A percentile compares a stretch with the other conserved stretches of the same genome.
Evolutionary conservation across 345 rosid genomes (phyloP).

Genomic region (Moricandia arvensis): DNA sequence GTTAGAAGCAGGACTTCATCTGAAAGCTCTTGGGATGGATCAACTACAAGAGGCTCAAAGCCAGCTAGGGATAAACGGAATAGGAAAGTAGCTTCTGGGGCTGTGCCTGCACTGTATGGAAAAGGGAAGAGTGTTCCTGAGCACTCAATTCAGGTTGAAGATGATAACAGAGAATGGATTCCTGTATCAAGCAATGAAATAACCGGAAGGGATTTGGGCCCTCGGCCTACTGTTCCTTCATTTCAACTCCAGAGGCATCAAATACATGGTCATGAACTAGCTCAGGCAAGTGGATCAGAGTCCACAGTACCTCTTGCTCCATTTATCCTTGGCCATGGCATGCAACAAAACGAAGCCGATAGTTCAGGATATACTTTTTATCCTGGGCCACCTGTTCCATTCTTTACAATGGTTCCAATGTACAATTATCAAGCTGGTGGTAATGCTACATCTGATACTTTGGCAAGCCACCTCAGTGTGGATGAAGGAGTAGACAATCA

Average conservation of each 20-base stretch:
- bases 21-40: constrained; percentile 90
- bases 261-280: constrained; percentile 58
- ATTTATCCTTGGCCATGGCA: constrained; percentile 55
- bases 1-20: constrained; percentile 74
- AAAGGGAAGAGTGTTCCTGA: constrained; percentile 70
- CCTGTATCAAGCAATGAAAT: constrained; percentile 45
- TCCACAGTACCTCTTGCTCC: constrained; percentile 62
- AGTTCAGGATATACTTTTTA: constrained; percentile 65
- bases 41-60: constrained; percentile 59
- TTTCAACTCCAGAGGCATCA: constrained; percentile 62
- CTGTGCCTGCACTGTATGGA: constrained; percentile 45
- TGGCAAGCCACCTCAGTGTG: constrained; percentile 50
- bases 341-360: constrained; percentile 61
- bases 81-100: constrained; percentile 50
- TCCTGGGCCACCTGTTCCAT: constrained; percentile 82
- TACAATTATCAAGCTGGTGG: constrained; percentile 53
- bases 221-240: constrained; percentile 49
- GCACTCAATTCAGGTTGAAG: constrained; percentile 62
- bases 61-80: constrained; percentile 63
- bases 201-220: constrained; percentile 51
- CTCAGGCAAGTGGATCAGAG: constrained; percentile 67
- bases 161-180: constrained; percentile 67
- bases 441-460: constrained; percentile 49
- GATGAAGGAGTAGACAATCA: constrained; percentile 51
- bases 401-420: constrained; percentile 62